A percentile compares a stretch with the other conserved stretches of the same genome.
phyloP scores from a whole-genome alignment of 108 stramenopile genomes.

The Pelagomonas calceolata region DNA sequence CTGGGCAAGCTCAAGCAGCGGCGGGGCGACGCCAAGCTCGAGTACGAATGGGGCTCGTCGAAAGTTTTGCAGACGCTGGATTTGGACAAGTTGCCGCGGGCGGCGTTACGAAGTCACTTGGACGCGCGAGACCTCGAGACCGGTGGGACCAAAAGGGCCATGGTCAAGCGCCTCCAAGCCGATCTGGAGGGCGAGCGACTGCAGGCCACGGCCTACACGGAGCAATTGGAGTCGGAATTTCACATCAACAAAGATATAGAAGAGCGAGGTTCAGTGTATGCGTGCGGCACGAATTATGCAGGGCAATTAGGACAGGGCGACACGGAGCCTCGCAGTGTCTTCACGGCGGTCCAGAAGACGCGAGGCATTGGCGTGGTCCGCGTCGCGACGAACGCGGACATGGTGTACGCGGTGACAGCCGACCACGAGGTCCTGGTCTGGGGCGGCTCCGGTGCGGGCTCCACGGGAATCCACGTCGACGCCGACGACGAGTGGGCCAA shows the following conservation, averaged over 20 bases:
- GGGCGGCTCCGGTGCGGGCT: constrained; percentile 52
- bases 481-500: constrained; percentile 2
- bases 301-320: constrained; percentile 64
- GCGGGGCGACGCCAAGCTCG: too few species aligned
- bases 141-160: constrained; percentile 41
- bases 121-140: constrained; percentile 44
- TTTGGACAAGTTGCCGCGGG: constrained; percentile 23
- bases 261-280: constrained; percentile 59
- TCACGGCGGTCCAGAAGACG: constrained; percentile 39
- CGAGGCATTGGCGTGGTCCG: constrained; percentile 43
- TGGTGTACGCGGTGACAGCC: constrained; percentile 50
- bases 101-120: constrained; percentile 25
- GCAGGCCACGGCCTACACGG: constrained; percentile 33
- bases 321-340: constrained; percentile 30
- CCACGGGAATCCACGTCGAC: constrained; percentile 24
- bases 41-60: background rate
- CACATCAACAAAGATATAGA: constrained; percentile 45
- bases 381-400: constrained; percentile 34
- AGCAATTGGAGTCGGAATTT: constrained; percentile 51
- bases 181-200: constrained; percentile 49
- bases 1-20: too few species aligned
- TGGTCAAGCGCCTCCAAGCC: constrained; percentile 35
- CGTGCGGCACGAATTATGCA: constrained; percentile 33
- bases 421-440: constrained; percentile 56
- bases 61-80: constrained; percentile 17